Conservation (phyloP, 2,329 filamentous ascomycete species). For the Talaromyces pinophilus region DNA sequence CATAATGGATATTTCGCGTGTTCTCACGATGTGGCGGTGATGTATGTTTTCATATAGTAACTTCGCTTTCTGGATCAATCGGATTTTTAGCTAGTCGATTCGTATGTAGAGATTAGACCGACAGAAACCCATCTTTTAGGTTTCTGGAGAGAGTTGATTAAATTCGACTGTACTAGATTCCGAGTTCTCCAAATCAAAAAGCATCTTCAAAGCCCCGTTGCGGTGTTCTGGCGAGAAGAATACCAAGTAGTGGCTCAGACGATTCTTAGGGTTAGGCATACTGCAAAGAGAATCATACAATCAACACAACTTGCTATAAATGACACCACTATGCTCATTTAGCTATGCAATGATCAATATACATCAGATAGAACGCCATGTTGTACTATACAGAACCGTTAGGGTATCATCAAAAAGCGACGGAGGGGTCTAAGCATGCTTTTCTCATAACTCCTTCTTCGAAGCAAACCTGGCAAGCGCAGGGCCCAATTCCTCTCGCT, state of each 20-base stretch:
- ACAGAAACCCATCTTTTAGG: too few relatives aligned
- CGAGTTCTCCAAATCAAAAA: too few relatives aligned
- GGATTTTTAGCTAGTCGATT: too few relatives aligned
- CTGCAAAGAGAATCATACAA: neutral
- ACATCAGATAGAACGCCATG: slow-evolving; percentile 11
- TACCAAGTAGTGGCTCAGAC: neutral
- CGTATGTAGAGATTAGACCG: too few relatives aligned
- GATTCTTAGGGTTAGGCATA: neutral
- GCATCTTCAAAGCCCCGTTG: too few relatives aligned
- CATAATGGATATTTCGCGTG: too few relatives aligned
- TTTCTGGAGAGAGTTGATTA: too few relatives aligned
- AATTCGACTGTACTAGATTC: too few relatives aligned
- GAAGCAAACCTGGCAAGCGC: slow-evolving; percentile 78
- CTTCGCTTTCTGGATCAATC: too few relatives aligned
- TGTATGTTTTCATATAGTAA: too few relatives aligned
- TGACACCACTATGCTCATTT: neutral
- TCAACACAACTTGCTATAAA: neutral
- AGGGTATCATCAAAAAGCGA: slow-evolving; percentile 27
- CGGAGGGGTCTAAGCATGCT: slow-evolving; percentile 20
- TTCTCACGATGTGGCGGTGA: too few relatives aligned
- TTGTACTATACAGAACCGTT: slow-evolving; percentile 16
- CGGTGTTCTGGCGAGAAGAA: neutral
- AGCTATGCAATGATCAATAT: slow-evolving; percentile 13
- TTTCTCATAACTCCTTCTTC: slow-evolving; percentile 55
- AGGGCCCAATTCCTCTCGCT: slow-evolving; percentile 77